Evolutionary conservation across 2,329 filamentous ascomycete species (phyloP).

Genomic region (Trichoderma simmonsii): DNA sequence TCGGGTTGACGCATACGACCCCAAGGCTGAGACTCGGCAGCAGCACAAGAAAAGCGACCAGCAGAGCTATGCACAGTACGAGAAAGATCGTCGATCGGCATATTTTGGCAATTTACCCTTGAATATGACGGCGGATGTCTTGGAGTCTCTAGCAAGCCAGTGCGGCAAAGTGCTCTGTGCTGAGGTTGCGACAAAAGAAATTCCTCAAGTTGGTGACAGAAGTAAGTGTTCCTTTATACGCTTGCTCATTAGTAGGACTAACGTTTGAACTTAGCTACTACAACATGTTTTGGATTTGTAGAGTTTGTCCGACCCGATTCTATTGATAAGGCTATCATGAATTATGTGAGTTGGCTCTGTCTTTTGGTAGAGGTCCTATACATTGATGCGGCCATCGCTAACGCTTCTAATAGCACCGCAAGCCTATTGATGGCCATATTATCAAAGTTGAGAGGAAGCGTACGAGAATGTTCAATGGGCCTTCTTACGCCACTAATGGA

Average conservation of each 20-base stretch:
- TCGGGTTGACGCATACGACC: slow-evolving; percentile 28
- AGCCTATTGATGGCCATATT: slow-evolving; percentile 29
- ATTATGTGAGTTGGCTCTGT: slow-evolving; percentile 33
- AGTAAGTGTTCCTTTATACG: neutral
- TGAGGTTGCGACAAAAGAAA: slow-evolving; percentile 26
- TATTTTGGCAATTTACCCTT: slow-evolving; percentile 47
- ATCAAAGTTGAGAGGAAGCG: slow-evolving; percentile 41
- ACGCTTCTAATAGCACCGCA: slow-evolving; percentile 31
- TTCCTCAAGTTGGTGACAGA: slow-evolving; percentile 21
- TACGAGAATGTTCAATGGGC: slow-evolving; percentile 22
- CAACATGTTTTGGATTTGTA: slow-evolving; percentile 36
- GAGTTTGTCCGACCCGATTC: slow-evolving; percentile 39
- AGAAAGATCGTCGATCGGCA: slow-evolving; percentile 45
- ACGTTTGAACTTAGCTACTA: slow-evolving; percentile 17
- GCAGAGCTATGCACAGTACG: slow-evolving; percentile 31
- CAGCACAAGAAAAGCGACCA: slow-evolving; percentile 16
- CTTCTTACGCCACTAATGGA: neutral
- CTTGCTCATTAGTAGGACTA: neutral
- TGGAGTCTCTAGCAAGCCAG: slow-evolving; percentile 36
- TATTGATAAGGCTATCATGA: slow-evolving; percentile 36
- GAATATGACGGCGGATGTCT: slow-evolving; percentile 34
- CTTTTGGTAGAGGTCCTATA: neutral
- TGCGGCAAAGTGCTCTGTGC: slow-evolving; percentile 38
- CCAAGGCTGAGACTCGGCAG: slow-evolving; percentile 22
- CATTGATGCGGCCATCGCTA: neutral